Percentiles rank a stretch among this genome's conserved stretches.
Evolutionary conservation across 2,329 filamentous ascomycete species (phyloP).

Genomic region (Calonectria crousiana): DNA sequence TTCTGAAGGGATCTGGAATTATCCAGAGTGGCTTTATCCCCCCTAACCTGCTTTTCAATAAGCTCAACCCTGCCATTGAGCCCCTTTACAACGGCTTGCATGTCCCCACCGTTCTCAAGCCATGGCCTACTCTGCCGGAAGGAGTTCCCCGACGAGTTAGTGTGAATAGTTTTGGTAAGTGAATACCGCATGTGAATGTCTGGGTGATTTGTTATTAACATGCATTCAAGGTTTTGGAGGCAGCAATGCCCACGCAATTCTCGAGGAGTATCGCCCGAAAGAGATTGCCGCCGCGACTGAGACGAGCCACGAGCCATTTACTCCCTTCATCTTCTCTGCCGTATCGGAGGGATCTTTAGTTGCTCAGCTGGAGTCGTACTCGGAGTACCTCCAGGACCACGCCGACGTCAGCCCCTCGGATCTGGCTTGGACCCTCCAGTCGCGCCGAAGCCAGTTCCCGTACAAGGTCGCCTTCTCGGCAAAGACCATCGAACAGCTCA

Average conservation of each 20-base stretch:
- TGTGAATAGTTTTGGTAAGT: slow-evolving; percentile 45
- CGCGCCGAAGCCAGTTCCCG: neutral
- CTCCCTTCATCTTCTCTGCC: slow-evolving; percentile 23
- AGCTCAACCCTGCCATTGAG: slow-evolving; percentile 42
- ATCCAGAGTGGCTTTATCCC: slow-evolving; percentile 38
- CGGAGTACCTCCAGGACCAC: neutral
- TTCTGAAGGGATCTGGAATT: slow-evolving; percentile 33
- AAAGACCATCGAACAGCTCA: neutral
- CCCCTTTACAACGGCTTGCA: slow-evolving; percentile 39
- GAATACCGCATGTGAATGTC: neutral
- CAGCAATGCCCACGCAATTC: slow-evolving; percentile 58
- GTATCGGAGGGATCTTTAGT: neutral
- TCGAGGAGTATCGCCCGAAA: slow-evolving; percentile 42
- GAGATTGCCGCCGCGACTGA: neutral
- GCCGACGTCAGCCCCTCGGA: neutral
- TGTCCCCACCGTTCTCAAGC: slow-evolving; percentile 30
- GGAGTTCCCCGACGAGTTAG: slow-evolving; percentile 33
- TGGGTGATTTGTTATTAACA: neutral
- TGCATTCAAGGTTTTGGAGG: slow-evolving; percentile 50
- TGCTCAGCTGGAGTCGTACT: neutral
- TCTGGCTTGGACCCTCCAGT: neutral
- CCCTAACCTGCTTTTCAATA: slow-evolving; percentile 47
- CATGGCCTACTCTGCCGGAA: slow-evolving; percentile 34
- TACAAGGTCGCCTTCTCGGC: neutral
- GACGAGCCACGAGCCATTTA: neutral